Evolutionary conservation across 805 yeast species (phyloP).

Genomic region (Starmera dryadoides): DNA sequence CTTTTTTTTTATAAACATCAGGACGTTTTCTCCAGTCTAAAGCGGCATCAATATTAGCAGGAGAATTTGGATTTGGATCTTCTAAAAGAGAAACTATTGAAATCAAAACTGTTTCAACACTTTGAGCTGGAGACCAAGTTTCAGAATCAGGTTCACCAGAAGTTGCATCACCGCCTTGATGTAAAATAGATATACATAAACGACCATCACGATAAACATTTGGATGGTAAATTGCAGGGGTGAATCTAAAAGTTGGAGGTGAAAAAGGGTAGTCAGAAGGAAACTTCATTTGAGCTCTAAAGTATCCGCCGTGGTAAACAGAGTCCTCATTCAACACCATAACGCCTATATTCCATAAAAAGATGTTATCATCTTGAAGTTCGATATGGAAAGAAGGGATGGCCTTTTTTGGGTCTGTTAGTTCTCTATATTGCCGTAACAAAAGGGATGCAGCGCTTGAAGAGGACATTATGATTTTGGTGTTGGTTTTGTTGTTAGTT

Average conservation of each 20-base stretch:
- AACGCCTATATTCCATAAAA: constrained; percentile 78
- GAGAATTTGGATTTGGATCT: constrained; percentile 89
- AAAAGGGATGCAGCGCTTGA: constrained; percentile 69
- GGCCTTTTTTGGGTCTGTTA: constrained; percentile 86
- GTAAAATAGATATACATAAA: constrained; percentile 87
- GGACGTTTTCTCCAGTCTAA: constrained; percentile 81
- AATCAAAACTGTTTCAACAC: constrained; percentile 84
- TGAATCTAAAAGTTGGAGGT: constrained; percentile 89
- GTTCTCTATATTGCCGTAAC: constrained; percentile 89
- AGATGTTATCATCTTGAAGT: constrained; percentile 54
- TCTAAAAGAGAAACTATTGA: constrained; percentile 86
- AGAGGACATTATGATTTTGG: constrained; percentile 8
- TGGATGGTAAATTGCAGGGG: constrained; percentile 92
- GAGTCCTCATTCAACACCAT: constrained; percentile 89
- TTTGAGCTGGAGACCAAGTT: constrained; percentile 92
- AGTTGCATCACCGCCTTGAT: constrained; percentile 85
- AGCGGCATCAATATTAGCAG: constrained; percentile 95
- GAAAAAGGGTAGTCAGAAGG: constrained; percentile 87
- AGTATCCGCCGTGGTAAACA: constrained; percentile 88
- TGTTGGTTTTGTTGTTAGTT: neutral
- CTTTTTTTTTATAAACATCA: constrained; percentile 67
- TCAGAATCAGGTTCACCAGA: constrained; percentile 90
- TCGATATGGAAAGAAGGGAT: constrained; percentile 66
- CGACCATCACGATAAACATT: constrained; percentile 92
- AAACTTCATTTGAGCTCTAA: constrained; percentile 90